phyloP scores from a whole-genome alignment of 2,329 filamentous ascomycete genomes.

The Bisporella sp. region DNA sequence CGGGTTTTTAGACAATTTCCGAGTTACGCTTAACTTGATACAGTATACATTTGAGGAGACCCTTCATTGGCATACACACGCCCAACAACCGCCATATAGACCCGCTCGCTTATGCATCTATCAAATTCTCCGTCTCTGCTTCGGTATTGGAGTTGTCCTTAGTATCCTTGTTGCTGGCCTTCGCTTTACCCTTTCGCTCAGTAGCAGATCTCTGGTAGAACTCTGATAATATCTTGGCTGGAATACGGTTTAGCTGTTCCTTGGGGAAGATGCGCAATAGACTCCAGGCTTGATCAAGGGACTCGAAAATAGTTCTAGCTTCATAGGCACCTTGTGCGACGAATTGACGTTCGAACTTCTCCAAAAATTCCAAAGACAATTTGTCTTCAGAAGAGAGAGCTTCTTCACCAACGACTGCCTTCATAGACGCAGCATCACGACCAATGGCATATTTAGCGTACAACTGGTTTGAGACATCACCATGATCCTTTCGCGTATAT shows the following conservation, averaged over 20 bases:
- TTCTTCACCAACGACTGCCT: slow-evolving; percentile 98
- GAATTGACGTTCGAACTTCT: slow-evolving; percentile 96
- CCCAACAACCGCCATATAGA: not conserved
- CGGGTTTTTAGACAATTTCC: no score
- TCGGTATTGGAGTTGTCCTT: slow-evolving; percentile 30
- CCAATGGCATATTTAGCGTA: slow-evolving; percentile 99
- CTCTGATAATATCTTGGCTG: slow-evolving; percentile 74
- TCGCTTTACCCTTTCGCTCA: slow-evolving; percentile 55
- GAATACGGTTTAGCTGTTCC: slow-evolving; percentile 93
- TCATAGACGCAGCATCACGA: slow-evolving; percentile 97
- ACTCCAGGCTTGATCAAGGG: slow-evolving; percentile 92
- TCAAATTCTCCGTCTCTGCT: slow-evolving; percentile 52
- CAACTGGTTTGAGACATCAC: slow-evolving; percentile 97
- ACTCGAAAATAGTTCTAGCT: slow-evolving; percentile 84
- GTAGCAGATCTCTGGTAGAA: slow-evolving; percentile 66
- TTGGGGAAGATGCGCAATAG: slow-evolving; percentile 95
- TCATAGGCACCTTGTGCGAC: slow-evolving; percentile 92
- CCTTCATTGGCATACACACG: not conserved
- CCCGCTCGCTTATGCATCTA: slow-evolving; percentile 38
- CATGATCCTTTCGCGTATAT: slow-evolving; percentile 93
- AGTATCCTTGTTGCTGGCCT: slow-evolving; percentile 31
- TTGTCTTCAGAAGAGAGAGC: slow-evolving; percentile 94
- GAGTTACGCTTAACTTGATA: not conserved
- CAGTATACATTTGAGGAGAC: slow-evolving; percentile 8
- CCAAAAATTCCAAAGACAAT: slow-evolving; percentile 93